Percentiles rank a stretch among this genome's conserved stretches.
Conservation (phyloP, 768 basidiomycete genomes). For the Hortiboletus campestris region DNA sequence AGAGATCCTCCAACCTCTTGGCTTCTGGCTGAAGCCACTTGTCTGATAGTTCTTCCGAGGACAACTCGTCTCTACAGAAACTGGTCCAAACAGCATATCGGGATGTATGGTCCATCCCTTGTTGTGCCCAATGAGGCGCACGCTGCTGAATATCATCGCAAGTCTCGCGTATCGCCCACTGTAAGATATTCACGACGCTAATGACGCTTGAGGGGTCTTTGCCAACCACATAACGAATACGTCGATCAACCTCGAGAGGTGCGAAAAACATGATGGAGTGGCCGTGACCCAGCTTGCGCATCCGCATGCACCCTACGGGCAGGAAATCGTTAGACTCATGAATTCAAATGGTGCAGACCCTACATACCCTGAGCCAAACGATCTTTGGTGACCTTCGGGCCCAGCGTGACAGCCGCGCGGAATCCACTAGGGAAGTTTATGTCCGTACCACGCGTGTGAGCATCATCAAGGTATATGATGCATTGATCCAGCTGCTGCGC, state of each 20-base stretch:
- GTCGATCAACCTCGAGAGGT: conserved; percentile 38
- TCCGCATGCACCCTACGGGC: conserved; percentile 51
- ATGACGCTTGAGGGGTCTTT: conserved; percentile 4
- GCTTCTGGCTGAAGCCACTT: conserved; percentile 44
- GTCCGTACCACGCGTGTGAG: conserved; percentile 41
- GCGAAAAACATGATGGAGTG: conserved; percentile 51
- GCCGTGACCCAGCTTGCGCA: conserved; percentile 47
- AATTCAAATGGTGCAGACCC: neutral
- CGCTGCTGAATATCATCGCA: conserved; percentile 41
- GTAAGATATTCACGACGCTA: conserved; percentile 34
- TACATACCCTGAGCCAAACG: conserved; percentile 34
- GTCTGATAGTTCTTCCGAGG: neutral
- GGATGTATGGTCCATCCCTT: conserved; percentile 25
- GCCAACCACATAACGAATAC: conserved; percentile 30
- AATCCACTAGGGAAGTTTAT: conserved; percentile 34
- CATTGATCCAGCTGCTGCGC: conserved; percentile 34
- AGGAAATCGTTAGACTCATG: neutral
- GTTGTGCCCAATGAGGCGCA: conserved; percentile 42
- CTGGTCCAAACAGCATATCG: conserved; percentile 19
- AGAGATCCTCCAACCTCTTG: conserved; percentile 37
- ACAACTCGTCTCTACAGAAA: neutral
- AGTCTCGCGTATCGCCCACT: conserved; percentile 46
- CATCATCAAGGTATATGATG: conserved; percentile 39
- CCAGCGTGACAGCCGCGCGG: conserved; percentile 39
- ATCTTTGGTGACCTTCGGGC: conserved; percentile 39